Base-by-base conservation (phyloP, 495 filamentous ascomycete genomes). In the Hypoxylon perforatum region DNA sequence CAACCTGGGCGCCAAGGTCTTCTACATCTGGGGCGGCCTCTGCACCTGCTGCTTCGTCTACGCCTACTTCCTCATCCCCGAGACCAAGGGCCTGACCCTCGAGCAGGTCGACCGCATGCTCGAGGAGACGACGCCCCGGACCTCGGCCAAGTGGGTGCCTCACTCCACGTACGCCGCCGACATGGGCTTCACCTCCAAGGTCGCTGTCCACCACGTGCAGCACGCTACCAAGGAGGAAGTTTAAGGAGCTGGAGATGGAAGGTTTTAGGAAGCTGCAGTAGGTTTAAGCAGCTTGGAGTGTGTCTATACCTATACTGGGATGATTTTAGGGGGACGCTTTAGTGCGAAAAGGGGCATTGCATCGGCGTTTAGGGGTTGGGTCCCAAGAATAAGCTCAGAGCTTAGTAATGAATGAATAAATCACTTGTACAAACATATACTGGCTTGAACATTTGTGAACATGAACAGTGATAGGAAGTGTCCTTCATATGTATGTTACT, bases 91-190 rank as follows among this genome's bases (percentile, higher is more conserved):
- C 61, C 83, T 96, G 17, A 89, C 90, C 15, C 90, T 95, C 46
- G 92, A 96, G 81, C 91, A 96, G 75, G 90, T 96, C 70, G 92
- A 95, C 80, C 86, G 87, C 78, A 93, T 94, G 92, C 85, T 96
- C 82, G 92, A 93, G 75, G 91, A 94, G 80, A 86, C 86, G 4
- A 90, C 84, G 1, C 88, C 92, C n/a, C 77, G 87, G 21, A 89
- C 85, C 14, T 92, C 89, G 52, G 73, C 81, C 74, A 86, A 84
- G 70, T 94, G 92, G 92, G 82, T 81, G 69, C 90, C 91, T 21
- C 85, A 86, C 69, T 79, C 79, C 53, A 94, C 91, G 23, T 93
- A 90, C 63, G 89, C 88, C 5, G 73, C 77, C 30, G 83, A 89
- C 52, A 87, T 88, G 85, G 67, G 73, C 44, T 51, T 63, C 41